Evolutionary conservation across 73 alveolate species (phyloP).

Genomic region (Paramecium sexaurelia): DNA sequence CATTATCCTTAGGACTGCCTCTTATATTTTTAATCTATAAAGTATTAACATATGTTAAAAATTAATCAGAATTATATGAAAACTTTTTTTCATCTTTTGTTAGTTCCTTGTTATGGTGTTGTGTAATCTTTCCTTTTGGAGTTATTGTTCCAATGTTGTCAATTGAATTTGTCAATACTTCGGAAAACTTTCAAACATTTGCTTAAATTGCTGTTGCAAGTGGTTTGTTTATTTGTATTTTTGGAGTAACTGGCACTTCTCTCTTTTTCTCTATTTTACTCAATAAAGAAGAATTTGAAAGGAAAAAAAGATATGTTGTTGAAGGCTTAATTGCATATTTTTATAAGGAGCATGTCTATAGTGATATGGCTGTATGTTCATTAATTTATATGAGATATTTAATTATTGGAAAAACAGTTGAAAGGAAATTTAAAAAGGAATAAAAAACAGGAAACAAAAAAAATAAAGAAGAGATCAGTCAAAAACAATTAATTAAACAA

Average conservation of each 20-base stretch:
- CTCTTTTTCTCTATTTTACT: conserved; percentile 26
- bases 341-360: not conserved
- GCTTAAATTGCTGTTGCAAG: conserved; percentile 44
- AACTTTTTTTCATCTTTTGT: conserved; percentile 3
- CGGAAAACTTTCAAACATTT: not conserved
- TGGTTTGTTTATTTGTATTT: conserved; percentile 1
- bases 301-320: conserved; percentile 24
- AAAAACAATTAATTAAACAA: not conserved
- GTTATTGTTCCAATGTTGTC: conserved; percentile 12
- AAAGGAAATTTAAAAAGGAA: not conserved
- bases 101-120: conserved; percentile 40
- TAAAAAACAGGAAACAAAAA: not conserved
- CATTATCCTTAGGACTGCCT: not conserved
- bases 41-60: not conserved
- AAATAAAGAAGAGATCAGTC: not conserved
- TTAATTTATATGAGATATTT: conserved; percentile 1
- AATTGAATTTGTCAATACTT: not conserved
- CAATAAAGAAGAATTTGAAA: conserved; percentile 46
- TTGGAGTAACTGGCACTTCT: conserved; percentile 45
- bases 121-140: conserved; percentile 38
- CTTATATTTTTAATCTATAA: not conserved
- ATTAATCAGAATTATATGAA: not conserved
- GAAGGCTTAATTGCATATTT: not conserved
- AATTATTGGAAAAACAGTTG: not conserved
- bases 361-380: conserved; percentile 25